Percentiles rank a stretch among this genome's conserved stretches.
These are phyloP conservation scores for Ulota crispa DNA, from an alignment of 225 moss, liverwort and hornwort genomes.

Conservation along the genomic window DNA sequence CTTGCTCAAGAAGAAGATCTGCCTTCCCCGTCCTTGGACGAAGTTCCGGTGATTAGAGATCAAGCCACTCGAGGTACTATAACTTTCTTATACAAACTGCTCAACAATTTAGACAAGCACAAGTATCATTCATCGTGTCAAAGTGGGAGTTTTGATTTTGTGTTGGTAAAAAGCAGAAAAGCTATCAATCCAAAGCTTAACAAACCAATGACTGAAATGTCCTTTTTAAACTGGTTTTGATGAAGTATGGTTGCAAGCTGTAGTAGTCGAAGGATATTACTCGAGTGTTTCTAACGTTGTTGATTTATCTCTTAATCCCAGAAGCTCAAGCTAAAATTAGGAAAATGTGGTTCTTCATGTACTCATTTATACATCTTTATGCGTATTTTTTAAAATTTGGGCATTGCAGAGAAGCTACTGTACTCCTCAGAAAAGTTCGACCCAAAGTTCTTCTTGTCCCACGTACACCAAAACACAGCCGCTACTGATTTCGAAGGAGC, in stretches of 20 bases:
- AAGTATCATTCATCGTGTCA: too few relatives aligned
- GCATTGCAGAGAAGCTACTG: conserved; percentile 71
- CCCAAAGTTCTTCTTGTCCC: conserved; percentile 82
- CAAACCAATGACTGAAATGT: too few relatives aligned
- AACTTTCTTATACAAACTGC: neutral
- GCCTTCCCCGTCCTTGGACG: conserved; percentile 29
- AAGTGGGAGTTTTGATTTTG: too few relatives aligned
- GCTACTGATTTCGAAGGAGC: conserved; percentile 76
- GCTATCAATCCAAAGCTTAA: too few relatives aligned
- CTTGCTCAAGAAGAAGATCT: conserved; percentile 37
- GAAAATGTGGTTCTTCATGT: neutral
- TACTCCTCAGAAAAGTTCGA: conserved; percentile 93
- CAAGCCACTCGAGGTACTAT: conserved; percentile 41
- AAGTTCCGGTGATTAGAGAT: conserved; percentile 48
- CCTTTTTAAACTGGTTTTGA: too few relatives aligned
- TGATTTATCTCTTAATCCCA: neutral
- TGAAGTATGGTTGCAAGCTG: too few relatives aligned
- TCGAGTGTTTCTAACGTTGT: neutral
- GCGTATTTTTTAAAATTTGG: neutral
- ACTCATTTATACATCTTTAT: too few relatives aligned
- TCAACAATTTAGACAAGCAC: neutral
- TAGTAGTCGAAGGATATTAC: too few relatives aligned
- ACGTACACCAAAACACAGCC: conserved; percentile 78
- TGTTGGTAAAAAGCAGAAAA: too few relatives aligned
- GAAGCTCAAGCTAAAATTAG: neutral